Evolutionary conservation across 805 yeast species (phyloP).

Genomic region (Candida sakaeoensis): DNA sequence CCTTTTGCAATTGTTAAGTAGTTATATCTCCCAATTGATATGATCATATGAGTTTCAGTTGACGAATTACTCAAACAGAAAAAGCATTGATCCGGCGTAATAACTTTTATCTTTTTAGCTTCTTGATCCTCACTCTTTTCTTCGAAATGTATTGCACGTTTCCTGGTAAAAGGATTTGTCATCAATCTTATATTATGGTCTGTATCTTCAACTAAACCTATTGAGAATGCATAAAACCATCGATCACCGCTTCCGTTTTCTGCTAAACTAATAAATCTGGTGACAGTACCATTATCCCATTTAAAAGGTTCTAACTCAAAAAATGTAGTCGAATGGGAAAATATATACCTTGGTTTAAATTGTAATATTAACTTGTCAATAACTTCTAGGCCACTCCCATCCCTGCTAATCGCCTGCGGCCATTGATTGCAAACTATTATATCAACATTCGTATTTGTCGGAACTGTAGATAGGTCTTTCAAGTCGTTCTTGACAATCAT

Average conservation of each 20-base stretch:
- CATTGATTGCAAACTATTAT: conserved; percentile 57
- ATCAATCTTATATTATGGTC: conserved; percentile 10
- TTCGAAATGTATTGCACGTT: conserved; percentile 13
- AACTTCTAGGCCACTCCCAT: conserved; percentile 28
- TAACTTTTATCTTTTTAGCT: conserved; percentile 28
- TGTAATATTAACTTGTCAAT: conserved; percentile 46
- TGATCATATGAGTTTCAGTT: conserved; percentile 73
- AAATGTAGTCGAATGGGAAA: conserved; percentile 52
- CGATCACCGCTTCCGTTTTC: conserved; percentile 49
- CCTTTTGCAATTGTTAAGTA: conserved; percentile 85
- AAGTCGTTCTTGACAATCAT: conserved; percentile 42
- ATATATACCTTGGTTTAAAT: conserved; percentile 63
- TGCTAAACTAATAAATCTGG: conserved; percentile 66
- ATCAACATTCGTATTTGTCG: conserved; percentile 34
- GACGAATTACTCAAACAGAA: conserved; percentile 81
- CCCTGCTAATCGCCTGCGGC: conserved; percentile 41
- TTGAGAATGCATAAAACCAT: conserved; percentile 75
- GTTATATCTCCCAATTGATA: conserved; percentile 63
- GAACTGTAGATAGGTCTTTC: conserved; percentile 4
- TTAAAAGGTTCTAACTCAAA: conserved; percentile 55
- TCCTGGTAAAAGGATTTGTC: conserved; percentile 24
- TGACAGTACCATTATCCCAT: conserved; percentile 47
- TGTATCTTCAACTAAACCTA: conserved; percentile 11
- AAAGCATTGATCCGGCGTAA: conserved; percentile 65
- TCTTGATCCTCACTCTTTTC: conserved; percentile 10